Conservation (phyloP, 2,329 filamentous ascomycete species). For the Talaromyces sp. region DNA sequence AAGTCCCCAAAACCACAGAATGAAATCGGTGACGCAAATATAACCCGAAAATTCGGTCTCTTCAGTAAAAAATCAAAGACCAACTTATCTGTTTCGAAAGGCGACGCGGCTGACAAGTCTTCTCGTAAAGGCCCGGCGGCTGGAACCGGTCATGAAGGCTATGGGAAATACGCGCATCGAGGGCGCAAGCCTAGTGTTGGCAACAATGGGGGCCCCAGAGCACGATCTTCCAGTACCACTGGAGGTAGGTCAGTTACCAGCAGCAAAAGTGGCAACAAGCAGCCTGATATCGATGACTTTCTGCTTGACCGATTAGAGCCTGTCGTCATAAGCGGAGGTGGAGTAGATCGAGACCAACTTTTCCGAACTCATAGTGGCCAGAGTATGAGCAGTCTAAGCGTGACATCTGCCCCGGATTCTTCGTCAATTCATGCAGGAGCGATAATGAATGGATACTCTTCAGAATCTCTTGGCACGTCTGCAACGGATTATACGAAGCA, state of each 20-base stretch:
- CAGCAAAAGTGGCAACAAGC: constrained; percentile 39
- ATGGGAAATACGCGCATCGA: constrained; percentile 44
- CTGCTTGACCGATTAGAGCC: constrained; percentile 44
- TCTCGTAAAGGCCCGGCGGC: constrained; percentile 74
- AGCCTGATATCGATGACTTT: constrained; percentile 45
- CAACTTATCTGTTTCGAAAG: constrained; percentile 44
- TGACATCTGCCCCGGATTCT: constrained; percentile 23
- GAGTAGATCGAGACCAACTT: constrained; percentile 28
- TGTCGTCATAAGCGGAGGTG: constrained; percentile 47
- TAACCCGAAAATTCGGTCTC: constrained; percentile 67
- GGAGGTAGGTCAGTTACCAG: constrained; percentile 28
- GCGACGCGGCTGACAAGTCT: constrained; percentile 56
- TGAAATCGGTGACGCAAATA: constrained; percentile 24
- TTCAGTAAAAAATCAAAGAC: constrained; percentile 71
- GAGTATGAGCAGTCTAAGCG: constrained; percentile 32
- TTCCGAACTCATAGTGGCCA: constrained; percentile 37
- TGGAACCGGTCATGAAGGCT: constrained; percentile 84
- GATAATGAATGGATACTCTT: constrained; percentile 25
- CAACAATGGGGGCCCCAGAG: constrained; percentile 35
- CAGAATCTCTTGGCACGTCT: constrained; percentile 26
- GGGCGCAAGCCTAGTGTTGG: constrained; percentile 41
- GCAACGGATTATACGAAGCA: constrained; percentile 21
- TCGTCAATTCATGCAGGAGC: constrained; percentile 18
- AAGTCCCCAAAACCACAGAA: constrained; percentile 24
- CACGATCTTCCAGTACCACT: constrained; percentile 39